Evolutionary conservation across 129 eudicot genomes (phyloP).

Genomic region (Helianthus annuus): DNA sequence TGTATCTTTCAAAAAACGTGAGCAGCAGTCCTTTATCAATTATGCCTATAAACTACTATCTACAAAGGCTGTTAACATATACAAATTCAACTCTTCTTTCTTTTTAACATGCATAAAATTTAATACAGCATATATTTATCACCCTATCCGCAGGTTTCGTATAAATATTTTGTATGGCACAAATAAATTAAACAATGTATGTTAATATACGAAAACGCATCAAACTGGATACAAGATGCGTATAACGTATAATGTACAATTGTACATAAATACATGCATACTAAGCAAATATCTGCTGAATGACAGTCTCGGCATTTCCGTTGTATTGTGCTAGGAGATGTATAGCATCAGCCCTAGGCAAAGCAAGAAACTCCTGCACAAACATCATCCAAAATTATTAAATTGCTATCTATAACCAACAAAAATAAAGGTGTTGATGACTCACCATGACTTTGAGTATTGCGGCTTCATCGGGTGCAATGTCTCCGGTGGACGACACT

Average conservation of each 20-base stretch:
- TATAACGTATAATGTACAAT: conserved; percentile 22
- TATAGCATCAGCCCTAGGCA: conserved; percentile 96
- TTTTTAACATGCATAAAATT: background rate
- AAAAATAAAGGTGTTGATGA: background rate
- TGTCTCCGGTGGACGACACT: conserved; percentile 58
- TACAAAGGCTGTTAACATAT: no score
- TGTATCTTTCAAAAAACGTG: no score
- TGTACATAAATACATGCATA: conserved; percentile 2
- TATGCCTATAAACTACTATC: no score
- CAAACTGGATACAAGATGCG: background rate
- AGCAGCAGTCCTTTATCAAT: no score
- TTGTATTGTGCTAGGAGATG: conserved; percentile 86
- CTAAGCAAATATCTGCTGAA: conserved; percentile 91
- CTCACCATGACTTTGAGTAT: conserved; percentile 93
- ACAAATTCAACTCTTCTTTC: no score
- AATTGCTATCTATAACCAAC: background rate
- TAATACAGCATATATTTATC: background rate
- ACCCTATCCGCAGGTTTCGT: conserved; percentile 7
- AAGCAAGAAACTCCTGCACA: conserved; percentile 93
- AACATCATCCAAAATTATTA: conserved; percentile 1
- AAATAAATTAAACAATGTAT: conserved; percentile 39
- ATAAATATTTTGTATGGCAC: conserved; percentile 14
- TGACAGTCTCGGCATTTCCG: conserved; percentile 90
- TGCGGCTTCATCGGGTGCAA: conserved; percentile 73
- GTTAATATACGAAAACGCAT: conserved; percentile 5